Percentiles rank a stretch among this genome's conserved stretches.
Conservation (phyloP, 192 early-diverging fungal genomes). For the Ambispora gerdemannii region DNA sequence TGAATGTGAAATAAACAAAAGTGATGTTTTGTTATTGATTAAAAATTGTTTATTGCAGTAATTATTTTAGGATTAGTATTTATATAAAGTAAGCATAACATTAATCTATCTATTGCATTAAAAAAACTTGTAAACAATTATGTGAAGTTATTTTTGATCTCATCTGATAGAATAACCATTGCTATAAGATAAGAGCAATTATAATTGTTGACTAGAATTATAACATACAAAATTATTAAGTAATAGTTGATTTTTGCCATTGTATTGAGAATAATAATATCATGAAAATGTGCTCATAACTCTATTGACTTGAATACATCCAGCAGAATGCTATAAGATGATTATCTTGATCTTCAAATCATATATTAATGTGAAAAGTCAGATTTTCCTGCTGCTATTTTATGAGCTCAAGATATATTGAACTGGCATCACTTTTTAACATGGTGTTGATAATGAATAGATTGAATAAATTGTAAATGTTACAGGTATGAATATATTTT, state of each 20-base stretch:
- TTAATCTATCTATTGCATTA: not conserved
- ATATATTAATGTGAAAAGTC: not conserved
- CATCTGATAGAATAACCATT: not conserved
- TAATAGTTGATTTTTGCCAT: slow-evolving; percentile 4
- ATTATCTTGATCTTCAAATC: slow-evolving; percentile 1
- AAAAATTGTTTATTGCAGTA: not conserved
- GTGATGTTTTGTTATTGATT: not conserved
- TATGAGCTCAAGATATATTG: slow-evolving; percentile 14
- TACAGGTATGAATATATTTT: slow-evolving; percentile 6
- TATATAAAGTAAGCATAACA: not conserved
- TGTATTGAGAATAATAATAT: not conserved
- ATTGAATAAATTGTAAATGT: slow-evolving; percentile 12
- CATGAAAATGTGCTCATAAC: not conserved
- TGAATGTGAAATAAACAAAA: not conserved
- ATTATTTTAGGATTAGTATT: not conserved
- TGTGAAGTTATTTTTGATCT: not conserved
- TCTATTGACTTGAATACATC: not conserved
- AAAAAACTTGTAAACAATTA: not conserved
- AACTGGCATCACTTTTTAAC: slow-evolving; percentile 2
- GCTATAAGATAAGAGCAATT: not conserved
- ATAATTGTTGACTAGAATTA: slow-evolving; percentile 10
- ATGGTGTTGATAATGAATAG: not conserved
- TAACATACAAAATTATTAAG: not conserved
- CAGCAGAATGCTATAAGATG: slow-evolving; percentile 2
- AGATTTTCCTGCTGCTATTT: not conserved